Percentiles rank a stretch among this genome's conserved stretches.
These are phyloP conservation scores for Russula olivacea DNA, from an alignment of 768 basidiomycete species.

Conservation along the genomic window DNA sequence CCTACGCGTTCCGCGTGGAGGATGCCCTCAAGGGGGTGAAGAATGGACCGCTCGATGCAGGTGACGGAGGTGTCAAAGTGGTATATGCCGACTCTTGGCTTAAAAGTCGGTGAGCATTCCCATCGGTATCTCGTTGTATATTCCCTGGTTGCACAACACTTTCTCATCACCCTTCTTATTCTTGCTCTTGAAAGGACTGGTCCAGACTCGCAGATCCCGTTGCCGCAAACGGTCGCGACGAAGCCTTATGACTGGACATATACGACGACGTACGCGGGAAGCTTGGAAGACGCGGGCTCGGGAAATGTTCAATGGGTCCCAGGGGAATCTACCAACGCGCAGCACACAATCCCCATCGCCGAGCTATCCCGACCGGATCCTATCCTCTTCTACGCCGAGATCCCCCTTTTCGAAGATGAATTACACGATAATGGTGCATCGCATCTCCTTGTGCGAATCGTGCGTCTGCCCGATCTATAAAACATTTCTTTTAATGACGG, in stretches of 20 bases:
- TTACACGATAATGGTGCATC: conserved; percentile 95
- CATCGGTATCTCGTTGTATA: not conserved
- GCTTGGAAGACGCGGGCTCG: conserved; percentile 30
- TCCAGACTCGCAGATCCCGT: conserved; percentile 54
- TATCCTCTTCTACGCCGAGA: conserved; percentile 96
- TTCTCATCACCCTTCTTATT: conserved; percentile 1
- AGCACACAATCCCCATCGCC: conserved; percentile 72
- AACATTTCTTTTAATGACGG: not conserved
- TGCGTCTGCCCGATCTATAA: conserved; percentile 39
- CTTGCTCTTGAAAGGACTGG: conserved; percentile 53
- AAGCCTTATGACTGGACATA: conserved; percentile 99
- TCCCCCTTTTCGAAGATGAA: conserved; percentile 93
- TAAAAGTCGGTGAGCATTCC: conserved; percentile 62
- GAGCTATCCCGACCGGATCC: conserved; percentile 88
- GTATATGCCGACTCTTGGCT: conserved; percentile 94
- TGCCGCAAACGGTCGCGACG: conserved; percentile 65
- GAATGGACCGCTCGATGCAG: conserved; percentile 65
- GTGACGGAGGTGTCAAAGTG: conserved; percentile 91
- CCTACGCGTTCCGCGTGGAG: conserved; percentile 57
- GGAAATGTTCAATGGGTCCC: conserved; percentile 40
- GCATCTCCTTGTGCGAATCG: conserved; percentile 76
- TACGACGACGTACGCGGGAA: conserved; percentile 80
- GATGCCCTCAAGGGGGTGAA: conserved; percentile 68
- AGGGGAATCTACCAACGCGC: conserved; percentile 50
- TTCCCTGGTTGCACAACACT: not conserved